phyloP scores from a whole-genome alignment of 2,329 filamentous ascomycete genomes.

The Neopestalotiopsis rosae region DNA sequence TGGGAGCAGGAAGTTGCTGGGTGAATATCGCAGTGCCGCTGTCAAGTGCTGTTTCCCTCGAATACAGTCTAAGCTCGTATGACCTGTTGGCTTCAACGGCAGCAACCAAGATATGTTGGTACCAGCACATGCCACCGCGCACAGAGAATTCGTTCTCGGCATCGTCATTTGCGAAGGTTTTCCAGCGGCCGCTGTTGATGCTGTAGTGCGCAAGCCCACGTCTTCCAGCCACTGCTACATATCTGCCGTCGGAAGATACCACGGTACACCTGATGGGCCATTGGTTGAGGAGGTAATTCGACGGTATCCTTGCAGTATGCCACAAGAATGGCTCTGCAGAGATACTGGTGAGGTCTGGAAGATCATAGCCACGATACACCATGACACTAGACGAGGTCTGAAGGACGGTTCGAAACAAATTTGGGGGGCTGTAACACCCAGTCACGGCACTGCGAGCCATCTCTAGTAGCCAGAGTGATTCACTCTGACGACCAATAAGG shows the following conservation, averaged over 20 bases:
- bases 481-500: constrained; percentile 71
- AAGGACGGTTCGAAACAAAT: constrained; percentile 85
- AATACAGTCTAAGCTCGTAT: constrained; percentile 91
- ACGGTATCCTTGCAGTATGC: constrained; percentile 88
- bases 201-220: constrained; percentile 95
- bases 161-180: constrained; percentile 82
- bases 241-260: constrained; percentile 89
- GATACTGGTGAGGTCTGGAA: constrained; percentile 88
- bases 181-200: constrained; percentile 92
- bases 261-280: constrained; percentile 91
- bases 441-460: constrained; percentile 94
- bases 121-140: constrained; percentile 97
- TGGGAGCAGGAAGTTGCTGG: constrained; percentile 80
- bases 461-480: constrained; percentile 85
- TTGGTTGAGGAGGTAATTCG: constrained; percentile 84
- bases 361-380: constrained; percentile 91
- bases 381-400: constrained; percentile 89
- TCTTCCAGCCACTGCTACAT: constrained; percentile 93
- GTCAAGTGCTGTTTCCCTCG: constrained; percentile 81
- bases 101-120: constrained; percentile 91
- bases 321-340: constrained; percentile 93
- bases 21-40: constrained; percentile 74
- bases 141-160: constrained; percentile 92
- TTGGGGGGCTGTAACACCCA: constrained; percentile 89
- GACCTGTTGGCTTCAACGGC: constrained; percentile 85